These are phyloP conservation scores for Plasmodium yoelii DNA, from an alignment of 169 alveolate genomes.

Conservation along the genomic window DNA sequence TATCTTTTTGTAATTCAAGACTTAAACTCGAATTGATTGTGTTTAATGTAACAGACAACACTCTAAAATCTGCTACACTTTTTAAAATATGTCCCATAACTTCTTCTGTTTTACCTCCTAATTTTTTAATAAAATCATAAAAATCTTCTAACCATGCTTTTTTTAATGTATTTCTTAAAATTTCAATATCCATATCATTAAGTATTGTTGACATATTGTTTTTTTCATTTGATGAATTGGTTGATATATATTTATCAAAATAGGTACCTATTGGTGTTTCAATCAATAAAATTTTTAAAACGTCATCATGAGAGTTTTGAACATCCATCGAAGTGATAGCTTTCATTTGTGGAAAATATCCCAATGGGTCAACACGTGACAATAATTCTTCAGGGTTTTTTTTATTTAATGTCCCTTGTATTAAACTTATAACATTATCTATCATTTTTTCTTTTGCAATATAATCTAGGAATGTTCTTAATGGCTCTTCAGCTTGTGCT, in stretches of 20 bases:
- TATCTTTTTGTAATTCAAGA: slow-evolving; percentile 81
- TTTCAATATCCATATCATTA: slow-evolving; percentile 87
- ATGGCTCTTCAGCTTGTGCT: slow-evolving; percentile 91
- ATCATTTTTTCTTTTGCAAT: slow-evolving; percentile 96
- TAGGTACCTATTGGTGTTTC: slow-evolving; percentile 98
- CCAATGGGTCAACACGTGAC: slow-evolving; percentile 97
- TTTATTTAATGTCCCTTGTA: slow-evolving; percentile 97
- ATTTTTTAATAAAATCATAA: slow-evolving; percentile 90
- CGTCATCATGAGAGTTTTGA: slow-evolving; percentile 95
- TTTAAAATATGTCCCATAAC: slow-evolving; percentile 94
- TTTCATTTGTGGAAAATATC: slow-evolving; percentile 97
- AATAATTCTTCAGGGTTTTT: slow-evolving; percentile 91
- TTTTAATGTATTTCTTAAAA: slow-evolving; percentile 93
- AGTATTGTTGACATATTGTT: slow-evolving; percentile 77
- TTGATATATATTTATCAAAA: slow-evolving; percentile 80
- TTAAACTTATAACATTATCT: slow-evolving; percentile 97
- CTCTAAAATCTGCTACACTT: slow-evolving; percentile 91
- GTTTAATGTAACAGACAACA: slow-evolving; percentile 86
- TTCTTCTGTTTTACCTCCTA: slow-evolving; percentile 92
- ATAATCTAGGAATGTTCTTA: slow-evolving; percentile 90
- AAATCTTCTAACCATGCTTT: slow-evolving; percentile 97
- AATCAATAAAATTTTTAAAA: slow-evolving; percentile 95
- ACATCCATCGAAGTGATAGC: slow-evolving; percentile 95
- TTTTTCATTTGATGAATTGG: slow-evolving; percentile 69
- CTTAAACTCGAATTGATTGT: slow-evolving; percentile 82